These are phyloP conservation scores for Ceratobasidium sp. DNA, from an alignment of 1,284 basidiomycete genomes.

Conservation along the genomic window DNA sequence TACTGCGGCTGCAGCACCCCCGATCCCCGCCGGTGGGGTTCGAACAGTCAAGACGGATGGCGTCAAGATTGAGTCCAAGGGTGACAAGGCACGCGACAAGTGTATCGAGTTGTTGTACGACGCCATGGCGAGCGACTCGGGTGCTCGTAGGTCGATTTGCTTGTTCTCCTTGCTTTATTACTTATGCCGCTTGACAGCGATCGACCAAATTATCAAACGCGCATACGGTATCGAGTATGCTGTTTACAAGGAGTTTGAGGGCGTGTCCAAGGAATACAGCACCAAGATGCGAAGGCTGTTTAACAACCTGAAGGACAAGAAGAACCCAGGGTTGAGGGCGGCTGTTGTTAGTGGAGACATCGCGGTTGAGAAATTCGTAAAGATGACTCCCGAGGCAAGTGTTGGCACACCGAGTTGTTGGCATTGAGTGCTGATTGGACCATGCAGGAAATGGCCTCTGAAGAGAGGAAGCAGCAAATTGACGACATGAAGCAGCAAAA, in stretches of 20 bases:
- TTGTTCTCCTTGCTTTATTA: background rate
- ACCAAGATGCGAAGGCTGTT: slow-evolving; percentile 88
- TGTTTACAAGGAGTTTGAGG: slow-evolving; percentile 59
- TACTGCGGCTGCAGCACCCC: slow-evolving; percentile 18
- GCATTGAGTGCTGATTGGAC: background rate
- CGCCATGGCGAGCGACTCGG: slow-evolving; percentile 83
- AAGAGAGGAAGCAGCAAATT: slow-evolving; percentile 84
- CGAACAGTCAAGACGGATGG: slow-evolving; percentile 75
- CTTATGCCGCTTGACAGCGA: slow-evolving; percentile 53
- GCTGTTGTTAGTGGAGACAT: slow-evolving; percentile 85
- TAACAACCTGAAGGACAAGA: slow-evolving; percentile 94
- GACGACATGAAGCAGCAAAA: slow-evolving; percentile 87
- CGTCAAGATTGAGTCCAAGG: slow-evolving; percentile 61
- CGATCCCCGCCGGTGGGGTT: slow-evolving; percentile 42
- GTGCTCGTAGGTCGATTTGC: slow-evolving; percentile 69
- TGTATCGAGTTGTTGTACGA: slow-evolving; percentile 93
- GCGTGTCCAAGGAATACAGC: slow-evolving; percentile 64
- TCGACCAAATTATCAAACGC: slow-evolving; percentile 64
- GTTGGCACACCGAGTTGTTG: background rate
- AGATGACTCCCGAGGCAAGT: slow-evolving; percentile 80
- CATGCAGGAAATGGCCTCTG: slow-evolving; percentile 90
- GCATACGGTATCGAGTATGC: slow-evolving; percentile 68
- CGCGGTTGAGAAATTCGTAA: slow-evolving; percentile 69
- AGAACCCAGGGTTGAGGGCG: slow-evolving; percentile 86
- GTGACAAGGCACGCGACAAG: slow-evolving; percentile 82